Conservation (phyloP, 192 early-diverging fungal genomes). For the Podila verticillata region DNA sequence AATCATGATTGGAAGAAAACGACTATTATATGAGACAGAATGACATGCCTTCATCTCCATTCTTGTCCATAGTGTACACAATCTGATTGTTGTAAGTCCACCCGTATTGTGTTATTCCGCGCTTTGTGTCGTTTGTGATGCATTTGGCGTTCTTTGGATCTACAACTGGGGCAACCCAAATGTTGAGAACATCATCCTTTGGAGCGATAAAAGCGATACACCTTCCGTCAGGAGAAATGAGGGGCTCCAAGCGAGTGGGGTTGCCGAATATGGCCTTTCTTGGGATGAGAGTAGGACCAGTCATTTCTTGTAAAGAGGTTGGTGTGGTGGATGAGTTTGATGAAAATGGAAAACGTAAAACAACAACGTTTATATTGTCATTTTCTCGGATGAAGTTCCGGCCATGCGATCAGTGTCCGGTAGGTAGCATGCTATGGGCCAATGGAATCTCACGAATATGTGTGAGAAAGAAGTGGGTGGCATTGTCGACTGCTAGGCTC, state of each 20-base stretch:
- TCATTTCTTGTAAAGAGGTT: background rate
- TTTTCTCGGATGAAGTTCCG: no score
- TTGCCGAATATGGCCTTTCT: slow-evolving; percentile 26
- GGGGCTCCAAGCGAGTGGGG: slow-evolving; percentile 3
- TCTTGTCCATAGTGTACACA: slow-evolving; percentile 44
- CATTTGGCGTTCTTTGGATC: slow-evolving; percentile 24
- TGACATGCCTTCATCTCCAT: slow-evolving; percentile 43
- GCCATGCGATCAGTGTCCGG: no score
- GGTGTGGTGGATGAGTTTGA: background rate
- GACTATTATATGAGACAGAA: background rate
- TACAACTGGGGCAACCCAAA: slow-evolving; percentile 23
- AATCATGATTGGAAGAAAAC: background rate
- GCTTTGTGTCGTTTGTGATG: slow-evolving; percentile 40
- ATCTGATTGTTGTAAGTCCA: slow-evolving; percentile 47
- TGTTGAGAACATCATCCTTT: slow-evolving; percentile 41
- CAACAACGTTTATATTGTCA: no score
- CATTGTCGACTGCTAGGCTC: no score
- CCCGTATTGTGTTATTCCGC: slow-evolving; percentile 32
- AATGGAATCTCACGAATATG: no score
- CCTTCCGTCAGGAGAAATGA: slow-evolving; percentile 14
- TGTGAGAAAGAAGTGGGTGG: no score
- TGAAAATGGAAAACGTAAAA: background rate
- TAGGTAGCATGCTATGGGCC: no score
- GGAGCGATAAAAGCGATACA: slow-evolving; percentile 43
- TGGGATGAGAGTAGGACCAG: slow-evolving; percentile 10